phyloP scores from a whole-genome alignment of 345 rosid genomes.

The Leavenworthia alabamica region DNA sequence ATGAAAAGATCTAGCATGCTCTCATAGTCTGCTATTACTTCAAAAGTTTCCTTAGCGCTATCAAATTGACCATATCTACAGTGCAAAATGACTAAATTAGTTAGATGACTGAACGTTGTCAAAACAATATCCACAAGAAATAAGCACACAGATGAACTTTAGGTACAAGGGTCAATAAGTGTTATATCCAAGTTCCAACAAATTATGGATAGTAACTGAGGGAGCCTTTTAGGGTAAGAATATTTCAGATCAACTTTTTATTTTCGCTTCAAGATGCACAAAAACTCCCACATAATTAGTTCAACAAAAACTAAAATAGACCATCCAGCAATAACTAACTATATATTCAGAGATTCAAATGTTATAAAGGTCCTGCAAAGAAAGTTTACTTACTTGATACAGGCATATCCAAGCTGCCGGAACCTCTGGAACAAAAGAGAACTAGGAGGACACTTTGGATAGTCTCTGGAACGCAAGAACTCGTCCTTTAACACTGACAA shows the following conservation, averaged over 20 bases:
- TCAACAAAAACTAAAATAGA: not conserved
- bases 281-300: not conserved
- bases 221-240: not conserved
- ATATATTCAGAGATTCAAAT: not conserved
- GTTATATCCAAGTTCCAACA: not conserved
- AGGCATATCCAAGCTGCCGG: slow-evolving; percentile 93
- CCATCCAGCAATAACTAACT: not conserved
- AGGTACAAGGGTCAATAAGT: not conserved
- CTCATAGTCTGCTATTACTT: slow-evolving; percentile 89
- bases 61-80: slow-evolving; percentile 97
- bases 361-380: not conserved
- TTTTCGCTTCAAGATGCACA: slow-evolving; percentile 1
- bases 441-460: slow-evolving; percentile 94
- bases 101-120: slow-evolving; percentile 10
- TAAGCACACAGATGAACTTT: not conserved
- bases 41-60: slow-evolving; percentile 93
- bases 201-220: not conserved
- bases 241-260: not conserved
- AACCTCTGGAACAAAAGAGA: slow-evolving; percentile 88
- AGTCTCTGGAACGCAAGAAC: slow-evolving; percentile 94
- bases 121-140: not conserved
- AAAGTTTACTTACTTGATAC: slow-evolving; percentile 61
- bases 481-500: slow-evolving; percentile 89
- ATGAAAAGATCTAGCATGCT: slow-evolving; percentile 91
- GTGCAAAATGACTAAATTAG: slow-evolving; percentile 2